phyloP scores from a whole-genome alignment of 257 asterid genomes.

The Solanum bulbocastanum region DNA sequence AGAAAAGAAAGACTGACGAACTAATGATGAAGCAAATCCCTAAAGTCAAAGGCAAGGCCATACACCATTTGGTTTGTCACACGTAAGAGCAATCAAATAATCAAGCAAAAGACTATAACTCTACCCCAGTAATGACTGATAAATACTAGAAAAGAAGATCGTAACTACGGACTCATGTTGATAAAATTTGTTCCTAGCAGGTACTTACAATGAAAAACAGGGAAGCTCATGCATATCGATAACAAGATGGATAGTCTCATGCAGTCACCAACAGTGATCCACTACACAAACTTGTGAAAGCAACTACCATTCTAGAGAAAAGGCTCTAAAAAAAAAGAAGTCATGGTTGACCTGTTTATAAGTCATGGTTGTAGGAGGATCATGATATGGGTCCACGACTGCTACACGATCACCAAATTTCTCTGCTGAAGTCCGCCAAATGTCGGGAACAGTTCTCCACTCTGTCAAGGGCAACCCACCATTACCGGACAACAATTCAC shows the following conservation, averaged over 20 bases:
- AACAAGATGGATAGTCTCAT: not conserved
- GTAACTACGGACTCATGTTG: not conserved
- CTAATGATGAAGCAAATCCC: not conserved
- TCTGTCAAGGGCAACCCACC: slow-evolving; percentile 36
- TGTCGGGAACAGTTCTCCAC: slow-evolving; percentile 80
- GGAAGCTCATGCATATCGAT: not conserved
- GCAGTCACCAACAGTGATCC: not conserved
- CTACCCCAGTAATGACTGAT: not conserved
- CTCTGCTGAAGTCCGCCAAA: slow-evolving; percentile 80
- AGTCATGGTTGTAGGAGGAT: slow-evolving; percentile 71
- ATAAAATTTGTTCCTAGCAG: not conserved
- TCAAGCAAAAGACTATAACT: not conserved
- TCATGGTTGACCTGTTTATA: slow-evolving; percentile 54
- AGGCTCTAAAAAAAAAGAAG: not conserved
- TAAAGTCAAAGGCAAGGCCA: not conserved
- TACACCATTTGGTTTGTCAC: not conserved
- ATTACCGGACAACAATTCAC: slow-evolving; percentile 27
- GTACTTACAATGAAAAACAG: not conserved
- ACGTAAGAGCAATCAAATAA: not conserved
- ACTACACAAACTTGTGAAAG: not conserved
- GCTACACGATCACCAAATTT: slow-evolving; percentile 70
- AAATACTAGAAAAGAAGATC: not conserved
- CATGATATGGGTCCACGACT: slow-evolving; percentile 72
- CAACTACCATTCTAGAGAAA: not conserved
- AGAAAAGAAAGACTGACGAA: not conserved